Evolutionary conservation across 176 grass and related monocot genomes (phyloP).

Genomic region (Aegilops bicornis): DNA sequence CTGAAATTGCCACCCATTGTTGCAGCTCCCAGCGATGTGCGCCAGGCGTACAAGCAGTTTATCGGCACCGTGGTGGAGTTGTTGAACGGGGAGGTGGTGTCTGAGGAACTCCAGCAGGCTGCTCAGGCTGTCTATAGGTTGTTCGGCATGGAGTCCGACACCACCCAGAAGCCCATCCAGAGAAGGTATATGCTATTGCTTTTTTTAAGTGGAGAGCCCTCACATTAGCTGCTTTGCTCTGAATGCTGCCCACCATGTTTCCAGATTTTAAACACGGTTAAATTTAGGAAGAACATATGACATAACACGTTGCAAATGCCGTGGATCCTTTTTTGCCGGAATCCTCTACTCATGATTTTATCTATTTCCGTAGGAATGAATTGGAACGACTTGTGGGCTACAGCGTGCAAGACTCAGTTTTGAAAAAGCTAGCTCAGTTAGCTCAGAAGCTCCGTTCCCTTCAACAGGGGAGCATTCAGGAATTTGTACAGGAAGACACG

Average conservation of each 20-base stretch:
- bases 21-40: constrained; percentile 72
- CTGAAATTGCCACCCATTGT: constrained; percentile 16
- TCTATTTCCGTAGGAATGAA: constrained; percentile 51
- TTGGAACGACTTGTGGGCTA: constrained; percentile 78
- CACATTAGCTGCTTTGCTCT: not conserved
- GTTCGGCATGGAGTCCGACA: constrained; percentile 42
- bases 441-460: constrained; percentile 65
- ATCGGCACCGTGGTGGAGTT: constrained; percentile 69
- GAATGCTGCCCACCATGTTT: not conserved
- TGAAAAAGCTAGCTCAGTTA: constrained; percentile 59
- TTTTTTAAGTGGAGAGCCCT: not conserved
- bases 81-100: constrained; percentile 74
- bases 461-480: constrained; percentile 36
- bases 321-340: not conserved
- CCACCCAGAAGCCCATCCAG: not conserved
- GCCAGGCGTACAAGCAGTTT: constrained; percentile 84
- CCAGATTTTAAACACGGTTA: not conserved
- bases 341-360: constrained; percentile 7
- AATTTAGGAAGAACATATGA: not conserved
- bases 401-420: constrained; percentile 42
- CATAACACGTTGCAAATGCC: not conserved
- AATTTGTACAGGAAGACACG: constrained; percentile 17
- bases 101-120: constrained; percentile 76
- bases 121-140: constrained; percentile 62
- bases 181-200: constrained; percentile 43